These are phyloP conservation scores for Botrytis tulipae DNA, from an alignment of 2,329 filamentous ascomycete genomes.

Conservation along the genomic window DNA sequence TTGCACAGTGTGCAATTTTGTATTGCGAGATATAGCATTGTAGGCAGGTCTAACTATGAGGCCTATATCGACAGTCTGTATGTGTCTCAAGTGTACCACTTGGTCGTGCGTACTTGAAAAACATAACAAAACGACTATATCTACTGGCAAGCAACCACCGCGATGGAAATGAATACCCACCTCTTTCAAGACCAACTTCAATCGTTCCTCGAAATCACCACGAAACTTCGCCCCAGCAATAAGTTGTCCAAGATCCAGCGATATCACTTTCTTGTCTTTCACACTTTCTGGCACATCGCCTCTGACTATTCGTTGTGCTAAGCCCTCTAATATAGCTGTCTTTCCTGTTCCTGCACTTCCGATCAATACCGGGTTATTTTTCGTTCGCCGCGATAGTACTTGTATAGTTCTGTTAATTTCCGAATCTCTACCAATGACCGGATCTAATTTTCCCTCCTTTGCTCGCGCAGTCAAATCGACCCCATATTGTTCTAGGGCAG, in stretches of 20 bases:
- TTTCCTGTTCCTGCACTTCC: constrained; percentile 84
- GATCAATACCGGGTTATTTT: constrained; percentile 87
- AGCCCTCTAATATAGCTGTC: constrained; percentile 86
- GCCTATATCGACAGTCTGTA: not conserved
- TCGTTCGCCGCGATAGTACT: constrained; percentile 85
- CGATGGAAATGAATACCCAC: constrained; percentile 39
- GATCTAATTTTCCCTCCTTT: constrained; percentile 86
- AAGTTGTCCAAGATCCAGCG: constrained; percentile 83
- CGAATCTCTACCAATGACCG: constrained; percentile 87
- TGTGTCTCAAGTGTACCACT: constrained; percentile 9
- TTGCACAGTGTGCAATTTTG: not conserved
- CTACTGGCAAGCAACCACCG: not conserved
- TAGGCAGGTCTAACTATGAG: constrained; percentile 13
- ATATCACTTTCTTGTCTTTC: constrained; percentile 88
- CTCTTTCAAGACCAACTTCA: constrained; percentile 89
- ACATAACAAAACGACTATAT: not conserved
- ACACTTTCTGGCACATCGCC: constrained; percentile 95
- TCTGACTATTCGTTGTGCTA: constrained; percentile 84
- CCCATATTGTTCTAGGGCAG: constrained; percentile 87
- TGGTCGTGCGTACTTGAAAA: constrained; percentile 4
- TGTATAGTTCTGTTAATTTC: constrained; percentile 96
- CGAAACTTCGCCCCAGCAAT: constrained; percentile 95
- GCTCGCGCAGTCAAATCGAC: constrained; percentile 85
- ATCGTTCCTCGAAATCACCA: constrained; percentile 91
- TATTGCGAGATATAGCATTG: constrained; percentile 9